Base-by-base conservation (phyloP, 129 eudicot genomes). In the Logfia minima region DNA sequence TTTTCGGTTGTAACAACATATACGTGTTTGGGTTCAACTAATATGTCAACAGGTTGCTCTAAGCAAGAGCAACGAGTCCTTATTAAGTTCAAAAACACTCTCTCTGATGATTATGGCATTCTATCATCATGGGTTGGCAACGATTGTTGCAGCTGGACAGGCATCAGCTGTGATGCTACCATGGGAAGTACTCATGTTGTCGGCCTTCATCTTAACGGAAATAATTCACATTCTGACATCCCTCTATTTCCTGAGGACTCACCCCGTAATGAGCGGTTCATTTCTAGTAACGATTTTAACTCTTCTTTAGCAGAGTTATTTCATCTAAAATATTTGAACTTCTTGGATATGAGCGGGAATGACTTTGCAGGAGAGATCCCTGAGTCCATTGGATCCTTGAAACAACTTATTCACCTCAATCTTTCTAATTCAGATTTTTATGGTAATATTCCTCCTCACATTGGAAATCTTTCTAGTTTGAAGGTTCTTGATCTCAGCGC, bases 261-360 rank as follows among this genome's bases (percentile, higher is more conserved):
- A 24, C n/a, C 37, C n/a, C 2, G 4, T 28, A 14, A 63, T 0
- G 39, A 28, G 11, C 0, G n/a, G 8, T 63, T 9, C 68, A 4
- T 63, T 22, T 26, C 29, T 63, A 3, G 39, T 63, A 1, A 63
- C 4, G 68, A 63, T 26, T 13, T 63, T 1, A 11, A 63, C 37
- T 28, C 68, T 63, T 63, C 68, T 28, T 26, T 63, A 26, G 68
- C 24, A 0, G 68, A 63, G 39, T 63, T 63, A 16, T 0, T 21
- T 19, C 68, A 63, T 28, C 21, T 63, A 26, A 28, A 28, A 29
- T 63, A 63, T 63, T 63, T 63, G 41, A 53, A 17, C 60, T 53
- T 53, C 22, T n/a, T 53, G 60, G 68, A 76, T 8, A 17, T 77
- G 24, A 68, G 74, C 52, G 72, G 66, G 29, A 77, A 67, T 48